Evolutionary conservation across 176 grass and related monocot species (phyloP), one percentile per base, ranked within the genome.

Genomic region (Neostapfia colusana): DNA sequence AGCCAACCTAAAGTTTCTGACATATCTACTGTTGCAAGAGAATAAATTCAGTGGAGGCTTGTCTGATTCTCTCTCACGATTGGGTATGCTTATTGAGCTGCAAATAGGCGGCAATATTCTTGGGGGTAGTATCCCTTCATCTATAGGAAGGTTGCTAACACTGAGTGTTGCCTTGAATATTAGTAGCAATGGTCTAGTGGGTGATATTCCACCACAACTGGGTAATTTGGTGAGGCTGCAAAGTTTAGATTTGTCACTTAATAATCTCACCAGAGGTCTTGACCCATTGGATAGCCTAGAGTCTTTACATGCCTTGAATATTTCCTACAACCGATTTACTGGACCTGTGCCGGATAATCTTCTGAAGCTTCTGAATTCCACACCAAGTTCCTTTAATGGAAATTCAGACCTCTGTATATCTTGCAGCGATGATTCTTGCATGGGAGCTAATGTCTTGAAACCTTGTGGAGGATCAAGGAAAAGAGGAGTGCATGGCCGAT

Each of bases 171-270:
- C 88, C 21, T 75, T 97, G 12, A 93, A 97, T 48, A 70, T 96
- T 66, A 90, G 87, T 64, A 76, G 75, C 58, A 96, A 96, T 76
- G 81, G 75, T 49, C 69, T 96, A 9, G 45, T 28, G 20, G 93
- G 89, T 72, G 51, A 81, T 25, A 80, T 92, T 81, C 89, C 89
- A 23, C 5, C 26, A 18, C 25, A 71, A 80, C 45, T 96, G 24
- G 37, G 75, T 13, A 85, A 83, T 80, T 68, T 96, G 60, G 61
- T 74, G 44, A 69, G 26, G 25, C 81, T 96, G 26, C 55, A 75
- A 74, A 88, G 72, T 74, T 86, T 96, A 72, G 93, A 96, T 85
- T 82, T 96, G n/a, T 96, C 89, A 72, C 41, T 28, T 65, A 96
- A 96, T 68, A 88, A 83, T 77, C 84, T 96, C 24, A 77, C 87